phyloP scores from a whole-genome alignment of 352 stramenopile genomes.

The Peronospora farinosa region DNA sequence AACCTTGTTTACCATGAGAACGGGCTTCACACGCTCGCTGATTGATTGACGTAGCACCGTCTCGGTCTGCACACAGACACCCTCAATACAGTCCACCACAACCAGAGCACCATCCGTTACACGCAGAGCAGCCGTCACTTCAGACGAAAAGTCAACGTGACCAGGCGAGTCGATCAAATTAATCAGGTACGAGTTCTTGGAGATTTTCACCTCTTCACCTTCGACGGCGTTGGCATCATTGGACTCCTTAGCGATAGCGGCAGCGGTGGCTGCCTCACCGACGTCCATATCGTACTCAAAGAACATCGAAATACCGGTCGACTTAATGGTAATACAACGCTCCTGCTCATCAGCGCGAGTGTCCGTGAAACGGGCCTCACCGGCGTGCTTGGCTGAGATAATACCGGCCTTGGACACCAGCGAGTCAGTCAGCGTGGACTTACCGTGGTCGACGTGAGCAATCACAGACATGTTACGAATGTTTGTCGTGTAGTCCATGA shows the following conservation, averaged over 20 bases:
- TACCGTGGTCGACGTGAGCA: slow-evolving; percentile 99
- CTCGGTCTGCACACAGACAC: slow-evolving; percentile 99
- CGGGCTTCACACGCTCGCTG: slow-evolving; percentile 94
- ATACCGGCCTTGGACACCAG: slow-evolving; percentile 99
- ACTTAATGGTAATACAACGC: slow-evolving; percentile 99
- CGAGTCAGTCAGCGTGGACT: slow-evolving; percentile 98
- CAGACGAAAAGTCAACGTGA: slow-evolving; percentile 99
- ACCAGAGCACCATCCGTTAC: slow-evolving; percentile 99
- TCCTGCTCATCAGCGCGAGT: slow-evolving; percentile 99
- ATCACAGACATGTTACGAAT: slow-evolving; percentile 99
- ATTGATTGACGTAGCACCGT: slow-evolving; percentile 98
- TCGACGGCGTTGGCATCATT: slow-evolving; percentile 27
- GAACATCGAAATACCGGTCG: slow-evolving; percentile 99
- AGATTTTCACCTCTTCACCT: slow-evolving; percentile 82
- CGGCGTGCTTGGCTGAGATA: slow-evolving; percentile 97
- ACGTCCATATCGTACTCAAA: slow-evolving; percentile 99
- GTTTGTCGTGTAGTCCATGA: slow-evolving; percentile 99
- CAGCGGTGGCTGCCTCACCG: slow-evolving; percentile 77
- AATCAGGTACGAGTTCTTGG: slow-evolving; percentile 98
- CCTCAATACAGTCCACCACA: slow-evolving; percentile 99
- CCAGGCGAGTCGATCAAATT: slow-evolving; percentile 99
- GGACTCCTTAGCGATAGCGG: slow-evolving; percentile 51
- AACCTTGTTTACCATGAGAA: slow-evolving; percentile 99
- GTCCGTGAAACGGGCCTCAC: slow-evolving; percentile 98
- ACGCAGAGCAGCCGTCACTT: slow-evolving; percentile 98